These are phyloP conservation scores for Aureobasidium sp. DNA, from an alignment of 2,329 filamentous ascomycete species.

Conservation along the genomic window DNA sequence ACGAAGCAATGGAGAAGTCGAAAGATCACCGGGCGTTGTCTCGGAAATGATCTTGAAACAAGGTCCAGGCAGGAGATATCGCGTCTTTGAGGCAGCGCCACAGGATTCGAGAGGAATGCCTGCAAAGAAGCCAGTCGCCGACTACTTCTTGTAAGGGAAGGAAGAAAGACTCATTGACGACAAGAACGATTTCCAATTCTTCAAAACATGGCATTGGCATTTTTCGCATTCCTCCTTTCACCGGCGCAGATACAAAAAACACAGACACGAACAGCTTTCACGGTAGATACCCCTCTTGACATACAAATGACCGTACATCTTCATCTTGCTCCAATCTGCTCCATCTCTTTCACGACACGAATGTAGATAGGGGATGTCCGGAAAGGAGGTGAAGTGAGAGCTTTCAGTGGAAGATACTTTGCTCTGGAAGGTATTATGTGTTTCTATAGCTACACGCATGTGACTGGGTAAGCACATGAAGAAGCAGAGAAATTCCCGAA, in stretches of 20 bases:
- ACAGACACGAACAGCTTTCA: not conserved
- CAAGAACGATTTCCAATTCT: not conserved
- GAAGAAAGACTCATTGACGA: not conserved
- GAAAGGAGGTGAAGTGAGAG: no score
- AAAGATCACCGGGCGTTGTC: conserved; percentile 27
- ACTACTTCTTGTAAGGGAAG: conserved; percentile 72
- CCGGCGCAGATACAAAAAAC: not conserved
- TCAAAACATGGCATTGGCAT: not conserved
- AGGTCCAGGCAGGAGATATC: conserved; percentile 80
- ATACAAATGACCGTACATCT: not conserved
- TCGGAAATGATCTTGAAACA: conserved; percentile 33
- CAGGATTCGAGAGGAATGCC: conserved; percentile 97
- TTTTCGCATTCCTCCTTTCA: not conserved
- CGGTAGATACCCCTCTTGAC: not conserved
- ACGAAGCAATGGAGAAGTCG: conserved; percentile 58
- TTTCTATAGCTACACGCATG: no score
- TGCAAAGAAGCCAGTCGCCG: conserved; percentile 93
- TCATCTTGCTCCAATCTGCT: not conserved
- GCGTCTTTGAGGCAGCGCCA: conserved; percentile 92
- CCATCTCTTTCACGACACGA: no score
- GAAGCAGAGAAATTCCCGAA: not conserved
- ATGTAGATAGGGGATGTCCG: no score
- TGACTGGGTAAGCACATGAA: no score
- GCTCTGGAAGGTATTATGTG: no score
- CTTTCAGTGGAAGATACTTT: no score